Evolutionary conservation across 306 rosid genomes (phyloP).

Genomic region (Trifolium repens): DNA sequence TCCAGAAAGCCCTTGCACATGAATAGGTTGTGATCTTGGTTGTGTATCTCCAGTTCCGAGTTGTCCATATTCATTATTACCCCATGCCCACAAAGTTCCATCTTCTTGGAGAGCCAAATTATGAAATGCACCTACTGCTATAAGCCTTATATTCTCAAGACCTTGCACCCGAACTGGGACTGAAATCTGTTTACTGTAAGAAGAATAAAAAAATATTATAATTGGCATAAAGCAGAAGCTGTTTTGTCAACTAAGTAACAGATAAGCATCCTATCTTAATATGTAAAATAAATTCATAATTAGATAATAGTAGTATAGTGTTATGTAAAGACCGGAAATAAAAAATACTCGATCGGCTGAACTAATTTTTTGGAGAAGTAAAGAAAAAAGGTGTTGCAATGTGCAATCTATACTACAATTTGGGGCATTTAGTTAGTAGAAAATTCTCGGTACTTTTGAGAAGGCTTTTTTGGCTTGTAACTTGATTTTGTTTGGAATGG

Average conservation of each 20-base stretch:
- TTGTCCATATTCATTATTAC: constrained; percentile 98
- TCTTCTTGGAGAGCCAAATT: constrained; percentile 96
- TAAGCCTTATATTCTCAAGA: constrained; percentile 83
- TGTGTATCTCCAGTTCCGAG: constrained; percentile 99
- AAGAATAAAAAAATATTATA: constrained; percentile 31
- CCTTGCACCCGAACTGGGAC: constrained; percentile 98
- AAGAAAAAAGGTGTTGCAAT: not conserved
- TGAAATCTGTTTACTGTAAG: constrained; percentile 81
- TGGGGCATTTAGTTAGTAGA: constrained; percentile 12
- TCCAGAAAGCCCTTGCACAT: constrained; percentile 88
- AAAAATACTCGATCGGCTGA: constrained; percentile 15
- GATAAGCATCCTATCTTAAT: constrained; percentile 6
- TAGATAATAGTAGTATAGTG: not conserved
- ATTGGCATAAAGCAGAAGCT: constrained; percentile 27
- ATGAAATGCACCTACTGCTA: constrained; percentile 98
- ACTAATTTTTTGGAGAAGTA: constrained; percentile 14
- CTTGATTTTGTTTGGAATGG: not conserved
- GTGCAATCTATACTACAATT: constrained; percentile 8
- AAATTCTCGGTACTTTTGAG: not conserved
- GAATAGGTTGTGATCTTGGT: constrained; percentile 97
- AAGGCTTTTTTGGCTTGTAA: not conserved
- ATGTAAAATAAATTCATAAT: constrained; percentile 1
- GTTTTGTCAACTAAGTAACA: constrained; percentile 27
- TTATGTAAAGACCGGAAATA: not conserved
- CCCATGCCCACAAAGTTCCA: constrained; percentile 99